phyloP scores from a whole-genome alignment of 2,329 filamentous ascomycete genomes.

The Rasamsonia emersonii region DNA sequence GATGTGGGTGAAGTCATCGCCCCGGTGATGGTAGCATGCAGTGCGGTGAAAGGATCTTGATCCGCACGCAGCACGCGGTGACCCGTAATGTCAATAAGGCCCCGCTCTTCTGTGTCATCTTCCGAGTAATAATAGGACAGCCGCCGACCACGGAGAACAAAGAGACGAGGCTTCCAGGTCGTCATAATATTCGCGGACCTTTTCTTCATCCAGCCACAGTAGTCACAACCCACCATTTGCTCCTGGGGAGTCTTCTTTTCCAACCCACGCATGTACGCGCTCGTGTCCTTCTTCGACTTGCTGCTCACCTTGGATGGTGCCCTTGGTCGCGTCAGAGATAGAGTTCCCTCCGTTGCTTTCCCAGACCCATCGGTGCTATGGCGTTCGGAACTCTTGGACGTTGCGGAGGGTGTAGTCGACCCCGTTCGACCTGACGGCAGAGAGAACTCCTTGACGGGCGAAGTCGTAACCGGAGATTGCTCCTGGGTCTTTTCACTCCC shows the following conservation, averaged over 20 bases:
- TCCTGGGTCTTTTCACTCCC: conserved; percentile 44
- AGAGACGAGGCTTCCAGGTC: conserved; percentile 95
- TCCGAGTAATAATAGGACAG: conserved; percentile 96
- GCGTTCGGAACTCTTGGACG: conserved; percentile 65
- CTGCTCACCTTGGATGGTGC: conserved; percentile 36
- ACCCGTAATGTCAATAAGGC: conserved; percentile 93
- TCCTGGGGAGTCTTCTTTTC: conserved; percentile 72
- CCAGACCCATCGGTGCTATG: conserved; percentile 60
- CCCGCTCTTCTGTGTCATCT: conserved; percentile 83
- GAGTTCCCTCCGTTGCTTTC: conserved; percentile 39
- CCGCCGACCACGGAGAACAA: conserved; percentile 82
- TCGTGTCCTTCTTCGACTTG: conserved; percentile 88
- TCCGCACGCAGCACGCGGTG: conserved; percentile 94
- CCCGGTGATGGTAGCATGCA: conserved; percentile 87
- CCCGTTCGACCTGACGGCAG: conserved; percentile 66
- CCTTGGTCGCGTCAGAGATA: conserved; percentile 44
- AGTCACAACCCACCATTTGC: conserved; percentile 79
- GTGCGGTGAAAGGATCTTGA: conserved; percentile 77
- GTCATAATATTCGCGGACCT: conserved; percentile 93
- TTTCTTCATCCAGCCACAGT: conserved; percentile 99
- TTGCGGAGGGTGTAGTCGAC: conserved; percentile 57
- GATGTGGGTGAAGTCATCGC: conserved; percentile 62
- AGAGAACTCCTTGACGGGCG: conserved; percentile 44
- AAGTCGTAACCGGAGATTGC: conserved; percentile 33
- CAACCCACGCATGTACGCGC: conserved; percentile 81